Evolutionary conservation across 2,329 filamentous ascomycete species (phyloP).

Genomic region (Malbranchea zuffiana): DNA sequence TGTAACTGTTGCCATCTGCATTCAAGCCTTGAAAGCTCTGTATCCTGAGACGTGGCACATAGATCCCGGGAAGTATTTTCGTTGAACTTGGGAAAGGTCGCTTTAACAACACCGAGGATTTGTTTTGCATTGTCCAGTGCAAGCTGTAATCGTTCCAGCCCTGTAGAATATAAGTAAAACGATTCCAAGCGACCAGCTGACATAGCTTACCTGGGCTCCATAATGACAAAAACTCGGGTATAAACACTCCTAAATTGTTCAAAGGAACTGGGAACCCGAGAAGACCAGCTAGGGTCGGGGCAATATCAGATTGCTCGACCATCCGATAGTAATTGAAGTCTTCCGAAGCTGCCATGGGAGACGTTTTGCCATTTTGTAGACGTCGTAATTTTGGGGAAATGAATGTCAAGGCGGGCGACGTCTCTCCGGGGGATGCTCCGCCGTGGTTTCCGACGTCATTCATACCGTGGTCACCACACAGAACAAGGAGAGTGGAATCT

Average conservation of each 20-base stretch:
- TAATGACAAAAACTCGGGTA: conserved; percentile 64
- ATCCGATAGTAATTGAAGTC: conserved; percentile 75
- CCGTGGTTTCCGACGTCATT: conserved; percentile 97
- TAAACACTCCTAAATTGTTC: conserved; percentile 83
- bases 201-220: conserved; percentile 53
- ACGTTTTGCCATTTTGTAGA: conserved; percentile 37
- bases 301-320: conserved; percentile 91
- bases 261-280: conserved; percentile 78
- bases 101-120: conserved; percentile 63
- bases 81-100: conserved; percentile 51
- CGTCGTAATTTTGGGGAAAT: conserved; percentile 68
- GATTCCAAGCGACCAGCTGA: conserved; percentile 13
- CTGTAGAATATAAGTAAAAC: conserved; percentile 22
- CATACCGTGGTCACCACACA: conserved; percentile 98
- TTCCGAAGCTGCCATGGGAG: conserved; percentile 49
- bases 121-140: conserved; percentile 70
- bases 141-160: conserved; percentile 51
- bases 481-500: conserved; percentile 64
- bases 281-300: conserved; percentile 75
- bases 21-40: conserved; percentile 47
- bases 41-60: conserved; percentile 19
- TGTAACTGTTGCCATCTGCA: conserved; percentile 53
- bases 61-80: conserved; percentile 14
- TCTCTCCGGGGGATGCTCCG: conserved; percentile 86
- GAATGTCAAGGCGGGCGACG: conserved; percentile 83